phyloP scores from a whole-genome alignment of 768 basidiomycete genomes.

The Rhizopogon vinicolor region DNA sequence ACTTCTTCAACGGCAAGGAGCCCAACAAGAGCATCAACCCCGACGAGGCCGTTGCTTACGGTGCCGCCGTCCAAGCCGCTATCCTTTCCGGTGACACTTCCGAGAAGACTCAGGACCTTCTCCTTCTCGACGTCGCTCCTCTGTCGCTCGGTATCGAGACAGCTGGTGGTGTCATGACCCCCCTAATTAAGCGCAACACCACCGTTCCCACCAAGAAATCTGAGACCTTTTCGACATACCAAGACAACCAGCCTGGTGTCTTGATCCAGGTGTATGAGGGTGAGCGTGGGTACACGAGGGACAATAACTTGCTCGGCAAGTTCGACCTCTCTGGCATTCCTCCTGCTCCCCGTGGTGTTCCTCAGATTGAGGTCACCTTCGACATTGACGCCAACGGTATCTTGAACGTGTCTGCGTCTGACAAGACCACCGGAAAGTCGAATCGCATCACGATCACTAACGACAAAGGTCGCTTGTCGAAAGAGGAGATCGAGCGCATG shows the following conservation, averaged over 20 bases:
- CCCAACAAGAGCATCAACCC: slow-evolving; percentile 99
- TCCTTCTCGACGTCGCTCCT: slow-evolving; percentile 91
- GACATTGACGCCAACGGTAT: slow-evolving; percentile 98
- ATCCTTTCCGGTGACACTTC: slow-evolving; percentile 98
- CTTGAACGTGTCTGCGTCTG: slow-evolving; percentile 89
- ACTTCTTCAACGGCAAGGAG: slow-evolving; percentile 99
- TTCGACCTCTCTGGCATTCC: slow-evolving; percentile 97
- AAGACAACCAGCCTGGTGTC: slow-evolving; percentile 98
- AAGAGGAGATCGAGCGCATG: slow-evolving; percentile 99
- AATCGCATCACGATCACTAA: slow-evolving; percentile 93
- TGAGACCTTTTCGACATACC: slow-evolving; percentile 97
- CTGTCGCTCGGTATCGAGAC: slow-evolving; percentile 96
- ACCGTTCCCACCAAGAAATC: slow-evolving; percentile 99
- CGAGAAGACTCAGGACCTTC: slow-evolving; percentile 94
- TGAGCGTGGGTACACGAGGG: slow-evolving; percentile 97
- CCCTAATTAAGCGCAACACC: slow-evolving; percentile 98
- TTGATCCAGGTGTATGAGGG: slow-evolving; percentile 98
- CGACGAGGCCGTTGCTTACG: slow-evolving; percentile 97
- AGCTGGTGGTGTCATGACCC: slow-evolving; percentile 98
- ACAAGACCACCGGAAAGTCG: slow-evolving; percentile 97
- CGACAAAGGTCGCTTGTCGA: slow-evolving; percentile 94
- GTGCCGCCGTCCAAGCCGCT: slow-evolving; percentile 97
- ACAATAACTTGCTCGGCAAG: slow-evolving; percentile 98
- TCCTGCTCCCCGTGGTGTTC: slow-evolving; percentile 95
- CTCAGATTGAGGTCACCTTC: slow-evolving; percentile 96